These are phyloP conservation scores for Hymenoscyphus repandus DNA, from an alignment of 2,329 filamentous ascomycete species.

Conservation along the genomic window DNA sequence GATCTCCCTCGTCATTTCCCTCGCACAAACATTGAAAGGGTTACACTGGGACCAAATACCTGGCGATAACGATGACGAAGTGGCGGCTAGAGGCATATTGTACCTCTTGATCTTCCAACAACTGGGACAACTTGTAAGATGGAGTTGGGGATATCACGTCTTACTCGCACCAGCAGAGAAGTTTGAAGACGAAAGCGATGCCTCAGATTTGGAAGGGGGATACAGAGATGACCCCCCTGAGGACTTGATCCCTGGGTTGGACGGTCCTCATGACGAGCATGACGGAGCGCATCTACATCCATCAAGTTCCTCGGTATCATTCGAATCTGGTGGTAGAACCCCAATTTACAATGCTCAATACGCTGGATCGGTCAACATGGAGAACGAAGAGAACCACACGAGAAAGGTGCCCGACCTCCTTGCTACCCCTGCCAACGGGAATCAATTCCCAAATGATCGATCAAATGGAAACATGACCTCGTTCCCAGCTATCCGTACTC, in stretches of 20 bases:
- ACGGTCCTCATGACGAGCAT: conserved; percentile 36
- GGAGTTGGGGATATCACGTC: conserved; percentile 98
- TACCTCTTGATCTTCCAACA: conserved; percentile 98
- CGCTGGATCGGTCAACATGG: conserved; percentile 26
- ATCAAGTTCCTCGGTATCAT: conserved; percentile 18
- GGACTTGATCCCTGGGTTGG: conserved; percentile 44
- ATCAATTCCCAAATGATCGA: conserved; percentile 12
- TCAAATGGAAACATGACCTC: conserved; percentile 51
- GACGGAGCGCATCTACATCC: conserved; percentile 13
- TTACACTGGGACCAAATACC: conserved; percentile 91
- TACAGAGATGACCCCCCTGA: conserved; percentile 44
- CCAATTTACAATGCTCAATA: conserved; percentile 28
- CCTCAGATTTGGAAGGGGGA: conserved; percentile 39
- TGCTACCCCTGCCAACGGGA: conserved; percentile 22
- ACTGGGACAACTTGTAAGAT: conserved; percentile 87
- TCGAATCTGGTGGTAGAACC: conserved; percentile 31
- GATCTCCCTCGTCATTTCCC: conserved; percentile 89
- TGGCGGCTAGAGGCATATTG: conserved; percentile 86
- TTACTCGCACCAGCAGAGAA: conserved; percentile 79
- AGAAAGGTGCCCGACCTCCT: conserved; percentile 25
- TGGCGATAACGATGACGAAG: conserved; percentile 91
- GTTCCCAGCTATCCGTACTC: conserved; percentile 50
- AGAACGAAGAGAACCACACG: conserved; percentile 39
- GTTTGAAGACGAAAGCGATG: conserved; percentile 52
- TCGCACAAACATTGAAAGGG: conserved; percentile 86